Evolutionary conservation across 2,329 filamentous ascomycete genomes (phyloP).

Genomic region (Hymenoscyphus albidus): DNA sequence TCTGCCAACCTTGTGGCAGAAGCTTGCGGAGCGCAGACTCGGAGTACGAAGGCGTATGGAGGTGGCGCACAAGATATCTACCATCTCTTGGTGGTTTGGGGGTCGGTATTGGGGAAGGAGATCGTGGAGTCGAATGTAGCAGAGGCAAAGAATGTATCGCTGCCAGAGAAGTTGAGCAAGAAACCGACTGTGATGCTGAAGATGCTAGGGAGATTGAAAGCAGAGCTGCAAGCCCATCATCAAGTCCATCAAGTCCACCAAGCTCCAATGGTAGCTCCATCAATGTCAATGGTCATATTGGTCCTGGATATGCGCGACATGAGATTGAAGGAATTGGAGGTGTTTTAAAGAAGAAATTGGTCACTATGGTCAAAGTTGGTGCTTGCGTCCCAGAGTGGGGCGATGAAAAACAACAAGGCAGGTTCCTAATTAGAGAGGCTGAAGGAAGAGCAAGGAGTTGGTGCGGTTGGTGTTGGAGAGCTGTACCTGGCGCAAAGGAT

Average conservation of each 20-base stretch:
- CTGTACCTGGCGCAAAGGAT: conserved; percentile 59
- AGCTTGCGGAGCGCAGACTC: conserved; percentile 58
- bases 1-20: conserved; percentile 80
- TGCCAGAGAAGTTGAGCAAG: conserved; percentile 72
- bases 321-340: conserved; percentile 92
- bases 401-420: conserved; percentile 65
- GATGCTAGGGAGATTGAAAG: conserved; percentile 47
- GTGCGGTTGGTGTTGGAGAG: conserved; percentile 87
- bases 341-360: conserved; percentile 81
- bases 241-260: conserved; percentile 23
- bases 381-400: conserved; percentile 83
- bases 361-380: conserved; percentile 75
- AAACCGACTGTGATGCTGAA: conserved; percentile 81
- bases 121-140: conserved; percentile 84
- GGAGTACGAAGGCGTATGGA: conserved; percentile 70
- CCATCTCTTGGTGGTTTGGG: conserved; percentile 76
- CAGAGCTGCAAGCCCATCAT: conserved; percentile 23
- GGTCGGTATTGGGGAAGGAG: conserved; percentile 82
- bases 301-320: conserved; percentile 76
- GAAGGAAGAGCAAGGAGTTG: conserved; percentile 68
- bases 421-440: conserved; percentile 67
- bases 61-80: conserved; percentile 82
- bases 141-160: conserved; percentile 74
- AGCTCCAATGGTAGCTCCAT: conserved; percentile 19
- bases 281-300: conserved; percentile 33